Evolutionary conservation across 768 basidiomycete genomes (phyloP), one percentile per base, ranked within the genome.

Genomic region (Mycena vitilis): DNA sequence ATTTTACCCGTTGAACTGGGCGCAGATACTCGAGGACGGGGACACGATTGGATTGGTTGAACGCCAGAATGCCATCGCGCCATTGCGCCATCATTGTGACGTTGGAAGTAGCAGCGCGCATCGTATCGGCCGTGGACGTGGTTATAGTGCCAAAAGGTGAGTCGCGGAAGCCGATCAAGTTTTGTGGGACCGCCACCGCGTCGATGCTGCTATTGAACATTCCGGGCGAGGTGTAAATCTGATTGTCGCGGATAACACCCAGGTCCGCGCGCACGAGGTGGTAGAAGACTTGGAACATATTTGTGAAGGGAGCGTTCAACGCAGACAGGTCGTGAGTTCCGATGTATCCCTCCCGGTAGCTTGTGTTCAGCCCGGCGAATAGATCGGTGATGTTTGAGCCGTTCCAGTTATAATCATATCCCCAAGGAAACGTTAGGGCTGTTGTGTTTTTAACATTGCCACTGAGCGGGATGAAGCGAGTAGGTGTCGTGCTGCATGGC

Each of bases 181-280:
- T 5, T 20, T 37, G 20, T 16, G 53, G 53, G 37, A 38, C 53
- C 2, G 2, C 34, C 6, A 54, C 34, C n/a, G 36, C 4, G 34
- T 8, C 11, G 15, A 54, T 37, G 53, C 53, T 54, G 18, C n/a
- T 0, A 20, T 54, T 54, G 36, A 54, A 54, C 34, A 54, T 54
- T 18, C n/a, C 53, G 1, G 53, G 36, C 6, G 53, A 54, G 18
- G 20, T 54, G 34, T 54, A 7, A n/a, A 54, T 54, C 34, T 54
- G 53, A 54, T 54, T 54, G n/a, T n/a, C 20, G 36, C 37, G 53
- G 34, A 54, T 54, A 36, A 54, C 53, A 10, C 53, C 53, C 36
- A 54, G 36, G 36, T 54, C 53, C 7, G 36, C 1, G 36, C 53
- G 53, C 20, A 54, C 36, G 12, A 54, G 36, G 20, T 54, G 53